Percentiles rank a stretch among this genome's conserved stretches.
phyloP scores from a whole-genome alignment of 805 yeast species.

The Kluyveromyces siamensis region DNA sequence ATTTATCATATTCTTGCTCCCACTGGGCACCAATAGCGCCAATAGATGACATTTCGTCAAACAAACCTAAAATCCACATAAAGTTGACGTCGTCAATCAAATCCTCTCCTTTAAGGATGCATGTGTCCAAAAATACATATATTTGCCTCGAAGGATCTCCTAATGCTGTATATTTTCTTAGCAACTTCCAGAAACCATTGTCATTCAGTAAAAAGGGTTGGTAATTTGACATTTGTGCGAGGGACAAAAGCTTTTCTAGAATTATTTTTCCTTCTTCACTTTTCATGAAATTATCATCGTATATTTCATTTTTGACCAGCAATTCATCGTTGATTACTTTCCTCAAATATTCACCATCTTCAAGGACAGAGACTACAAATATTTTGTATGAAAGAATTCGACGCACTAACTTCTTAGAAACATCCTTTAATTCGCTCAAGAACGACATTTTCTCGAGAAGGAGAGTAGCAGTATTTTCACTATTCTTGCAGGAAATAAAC shows the following conservation, averaged over 20 bases:
- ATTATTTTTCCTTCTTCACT: constrained; percentile 39
- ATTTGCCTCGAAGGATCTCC: constrained; percentile 36
- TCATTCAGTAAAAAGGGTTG: constrained; percentile 37
- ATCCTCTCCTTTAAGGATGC: constrained; percentile 26
- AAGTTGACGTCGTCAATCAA: constrained; percentile 43
- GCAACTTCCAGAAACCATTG: constrained; percentile 45
- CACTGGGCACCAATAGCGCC: constrained; percentile 74
- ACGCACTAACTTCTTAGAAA: constrained; percentile 22
- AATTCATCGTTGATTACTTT: constrained; percentile 22
- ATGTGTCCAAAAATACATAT: constrained; percentile 37
- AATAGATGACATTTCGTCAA: constrained; percentile 73
- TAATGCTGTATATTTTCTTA: constrained; percentile 40
- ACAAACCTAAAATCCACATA: constrained; percentile 56
- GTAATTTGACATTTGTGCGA: constrained; percentile 19
- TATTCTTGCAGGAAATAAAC: constrained; percentile 24
- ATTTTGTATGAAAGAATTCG: constrained; percentile 33
- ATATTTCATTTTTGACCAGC: constrained; percentile 26
- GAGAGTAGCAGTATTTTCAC: constrained; percentile 19
- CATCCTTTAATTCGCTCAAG: constrained; percentile 9
- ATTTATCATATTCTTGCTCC: constrained; percentile 46
- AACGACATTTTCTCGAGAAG: constrained; percentile 14
- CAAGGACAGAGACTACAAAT: constrained; percentile 19
- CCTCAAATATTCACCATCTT: constrained; percentile 15
- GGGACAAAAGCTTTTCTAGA: constrained; percentile 35
- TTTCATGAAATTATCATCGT: constrained; percentile 22